Percentiles rank a stretch among this genome's conserved stretches.
Conservation (phyloP, 306 rosid genomes). For the Medicago arabica region DNA sequence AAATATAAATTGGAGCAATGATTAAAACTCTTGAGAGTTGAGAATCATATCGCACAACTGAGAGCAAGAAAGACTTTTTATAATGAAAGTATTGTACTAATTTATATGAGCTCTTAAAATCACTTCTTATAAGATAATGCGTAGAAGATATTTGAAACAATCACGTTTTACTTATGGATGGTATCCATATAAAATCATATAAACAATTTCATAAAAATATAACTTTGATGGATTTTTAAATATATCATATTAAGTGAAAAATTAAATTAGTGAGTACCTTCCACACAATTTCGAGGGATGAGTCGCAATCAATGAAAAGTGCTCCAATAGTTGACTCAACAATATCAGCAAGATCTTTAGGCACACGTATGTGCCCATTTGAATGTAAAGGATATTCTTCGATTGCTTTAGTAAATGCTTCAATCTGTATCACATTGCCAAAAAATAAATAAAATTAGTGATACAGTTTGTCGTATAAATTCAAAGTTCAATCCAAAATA, state of each 20-base stretch:
- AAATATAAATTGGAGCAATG: no score
- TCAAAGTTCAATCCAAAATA: no score
- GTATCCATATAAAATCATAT: not conserved
- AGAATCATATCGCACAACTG: no score
- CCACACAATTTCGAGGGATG: not conserved
- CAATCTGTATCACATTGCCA: not conserved
- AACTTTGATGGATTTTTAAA: not conserved
- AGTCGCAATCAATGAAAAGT: not conserved
- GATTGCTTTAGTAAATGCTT: not conserved
- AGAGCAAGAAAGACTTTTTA: no score
- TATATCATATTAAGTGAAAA: not conserved
- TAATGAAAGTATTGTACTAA: no score
- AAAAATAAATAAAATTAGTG: not conserved
- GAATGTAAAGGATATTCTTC: not conserved
- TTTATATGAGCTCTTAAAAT: no score
- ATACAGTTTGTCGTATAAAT: no score
- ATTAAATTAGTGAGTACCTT: not conserved
- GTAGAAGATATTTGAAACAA: no score
- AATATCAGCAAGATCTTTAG: not conserved
- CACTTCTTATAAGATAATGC: no score
- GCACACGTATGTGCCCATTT: not conserved
- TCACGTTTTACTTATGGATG: not conserved
- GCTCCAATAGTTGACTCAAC: constrained; percentile 8
- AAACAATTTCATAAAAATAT: not conserved
- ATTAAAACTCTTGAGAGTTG: no score